A percentile compares a stretch with the other conserved stretches of the same genome.
Conservation (phyloP, 768 basidiomycete species). For the Mycena metata region DNA sequence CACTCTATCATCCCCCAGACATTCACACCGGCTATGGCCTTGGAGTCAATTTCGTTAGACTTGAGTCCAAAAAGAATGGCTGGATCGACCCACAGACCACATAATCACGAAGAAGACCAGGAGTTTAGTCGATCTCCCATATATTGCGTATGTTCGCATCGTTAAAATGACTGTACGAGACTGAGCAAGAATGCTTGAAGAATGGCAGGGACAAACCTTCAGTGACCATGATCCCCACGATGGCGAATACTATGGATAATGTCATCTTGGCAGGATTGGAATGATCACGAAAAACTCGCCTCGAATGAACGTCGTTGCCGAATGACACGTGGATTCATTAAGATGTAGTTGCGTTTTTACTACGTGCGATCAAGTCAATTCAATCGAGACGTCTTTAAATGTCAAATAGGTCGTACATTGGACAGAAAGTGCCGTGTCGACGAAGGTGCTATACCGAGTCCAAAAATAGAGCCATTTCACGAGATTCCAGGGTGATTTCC, state of each 20-base stretch:
- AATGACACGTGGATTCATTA: not conserved
- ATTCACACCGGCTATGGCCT: slow-evolving; percentile 21
- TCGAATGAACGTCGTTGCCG: slow-evolving; percentile 1
- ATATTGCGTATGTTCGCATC: slow-evolving; percentile 20
- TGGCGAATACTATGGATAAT: slow-evolving; percentile 10
- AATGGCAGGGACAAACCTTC: not conserved
- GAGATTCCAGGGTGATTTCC: slow-evolving; percentile 16
- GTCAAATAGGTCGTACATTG: not conserved
- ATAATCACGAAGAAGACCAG: slow-evolving; percentile 2
- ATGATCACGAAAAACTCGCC: not conserved
- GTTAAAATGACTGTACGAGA: slow-evolving; percentile 21
- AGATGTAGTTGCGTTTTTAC: not conserved
- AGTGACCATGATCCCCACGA: slow-evolving; percentile 7
- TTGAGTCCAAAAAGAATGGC: not conserved
- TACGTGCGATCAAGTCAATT: not conserved
- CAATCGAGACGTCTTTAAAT: not conserved
- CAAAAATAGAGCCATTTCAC: slow-evolving; percentile 27
- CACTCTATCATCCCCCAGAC: slow-evolving; percentile 15
- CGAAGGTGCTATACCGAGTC: slow-evolving; percentile 19
- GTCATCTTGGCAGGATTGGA: not conserved
- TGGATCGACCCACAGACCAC: slow-evolving; percentile 17
- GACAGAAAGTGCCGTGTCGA: slow-evolving; percentile 16
- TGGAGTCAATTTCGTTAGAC: not conserved
- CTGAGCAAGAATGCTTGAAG: not conserved
- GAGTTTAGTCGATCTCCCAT: not conserved